phyloP scores from a whole-genome alignment of 352 stramenopile species.

The Proteromonas lacertae region DNA sequence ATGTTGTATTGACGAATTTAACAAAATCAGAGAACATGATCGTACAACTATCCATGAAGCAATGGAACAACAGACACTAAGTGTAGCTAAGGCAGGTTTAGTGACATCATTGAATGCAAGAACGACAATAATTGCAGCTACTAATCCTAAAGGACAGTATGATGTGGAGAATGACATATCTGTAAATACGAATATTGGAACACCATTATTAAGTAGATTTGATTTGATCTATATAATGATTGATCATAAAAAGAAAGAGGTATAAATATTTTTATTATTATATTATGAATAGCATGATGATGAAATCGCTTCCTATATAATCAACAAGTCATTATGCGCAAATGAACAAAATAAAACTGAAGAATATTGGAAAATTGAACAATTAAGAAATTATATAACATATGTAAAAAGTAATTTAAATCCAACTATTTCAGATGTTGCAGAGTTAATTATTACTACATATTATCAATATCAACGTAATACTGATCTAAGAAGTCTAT shows the following conservation, averaged over 20 bases:
- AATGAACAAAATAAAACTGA: too few species aligned
- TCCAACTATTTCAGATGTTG: too few species aligned
- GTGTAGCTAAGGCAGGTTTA: slow-evolving; percentile 48
- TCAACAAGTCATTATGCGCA: too few species aligned
- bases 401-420: too few species aligned
- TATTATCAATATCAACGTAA: slow-evolving; percentile 29
- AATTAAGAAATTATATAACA: slow-evolving; percentile 3
- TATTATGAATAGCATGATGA: too few species aligned
- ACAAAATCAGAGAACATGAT: slow-evolving; percentile 33
- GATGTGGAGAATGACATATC: slow-evolving; percentile 27
- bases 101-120: slow-evolving; percentile 65
- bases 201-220: slow-evolving; percentile 76
- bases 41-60: slow-evolving; percentile 91
- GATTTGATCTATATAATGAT: slow-evolving; percentile 77
- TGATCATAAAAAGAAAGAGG: slow-evolving; percentile 41
- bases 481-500: neutral
- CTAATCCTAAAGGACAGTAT: slow-evolving; percentile 45
- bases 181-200: slow-evolving; percentile 68
- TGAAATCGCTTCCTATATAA: too few species aligned
- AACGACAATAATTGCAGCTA: slow-evolving; percentile 71
- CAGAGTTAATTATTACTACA: neutral
- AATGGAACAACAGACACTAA: slow-evolving; percentile 99
- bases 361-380: too few species aligned
- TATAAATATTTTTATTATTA: slow-evolving; percentile 69
- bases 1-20: too few species aligned